Conservation (phyloP, 257 asterid genomes). For the Verbascum thapsus region DNA sequence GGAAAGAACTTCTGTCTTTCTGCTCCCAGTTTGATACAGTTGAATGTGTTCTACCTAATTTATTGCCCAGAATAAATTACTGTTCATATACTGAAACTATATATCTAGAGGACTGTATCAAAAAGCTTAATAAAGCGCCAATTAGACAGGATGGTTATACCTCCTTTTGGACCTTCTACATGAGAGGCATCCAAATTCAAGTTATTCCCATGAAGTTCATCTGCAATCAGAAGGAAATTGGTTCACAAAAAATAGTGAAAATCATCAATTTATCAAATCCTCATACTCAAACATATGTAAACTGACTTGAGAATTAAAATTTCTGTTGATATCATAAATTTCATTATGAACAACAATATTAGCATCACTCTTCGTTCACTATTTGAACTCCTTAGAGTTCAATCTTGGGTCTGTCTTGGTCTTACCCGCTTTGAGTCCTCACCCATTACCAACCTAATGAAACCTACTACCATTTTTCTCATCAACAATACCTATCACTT, state of each 20-base stretch:
- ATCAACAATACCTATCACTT: background rate
- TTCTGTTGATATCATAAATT: too few relatives aligned
- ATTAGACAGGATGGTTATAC: conserved; percentile 39
- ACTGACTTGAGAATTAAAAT: conserved; percentile 21
- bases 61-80: conserved; percentile 28
- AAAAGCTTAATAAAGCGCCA: conserved; percentile 10
- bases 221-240: conserved; percentile 37
- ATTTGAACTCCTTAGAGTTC: conserved; percentile 17
- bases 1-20: conserved; percentile 59
- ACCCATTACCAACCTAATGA: conserved; percentile 17
- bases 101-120: conserved; percentile 15
- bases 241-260: conserved; percentile 12
- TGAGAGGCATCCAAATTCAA: conserved; percentile 51
- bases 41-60: conserved; percentile 58
- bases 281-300: conserved; percentile 2
- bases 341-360: background rate
- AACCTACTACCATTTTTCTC: conserved; percentile 5
- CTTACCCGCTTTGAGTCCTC: conserved; percentile 4
- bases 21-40: conserved; percentile 68
- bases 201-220: conserved; percentile 54
- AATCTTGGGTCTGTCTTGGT: conserved; percentile 15
- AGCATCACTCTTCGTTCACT: conserved; percentile 3
- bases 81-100: conserved; percentile 17
- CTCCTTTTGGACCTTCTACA: conserved; percentile 65
- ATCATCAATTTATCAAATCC: conserved; percentile 19